Base-by-base conservation (phyloP, 2,329 filamentous ascomycete species). In the Colletotrichum sp. region DNA sequence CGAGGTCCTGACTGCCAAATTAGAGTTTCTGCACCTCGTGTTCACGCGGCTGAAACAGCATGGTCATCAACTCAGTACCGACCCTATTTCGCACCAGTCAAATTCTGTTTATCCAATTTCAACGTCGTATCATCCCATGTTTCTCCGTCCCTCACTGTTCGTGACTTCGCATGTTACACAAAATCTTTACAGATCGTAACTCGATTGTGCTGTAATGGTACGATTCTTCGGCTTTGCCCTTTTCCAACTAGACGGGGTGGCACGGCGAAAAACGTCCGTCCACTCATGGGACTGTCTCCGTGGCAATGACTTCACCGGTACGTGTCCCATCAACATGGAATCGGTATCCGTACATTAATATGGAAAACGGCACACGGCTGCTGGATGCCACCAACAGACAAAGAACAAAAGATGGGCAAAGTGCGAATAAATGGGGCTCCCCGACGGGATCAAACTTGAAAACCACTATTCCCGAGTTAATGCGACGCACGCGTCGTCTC, bases 81-180 rank as follows among this genome's bases (percentile, higher is more conserved):
- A 62, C 30, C 14, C 28, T 36, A 74, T 67, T 66, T 67, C 14
- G 73, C 73, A 74, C 72, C 62, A 74, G 68, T 74, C 69, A 52
- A 61, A 72, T 55, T 36, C 24, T 56, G n/a, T 28, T 18, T n/a
- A 26, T 63, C 18, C 63, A 67, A 67, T 58, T 58, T n/a, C 62
- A 63, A 67, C 62, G 73, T 63, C 38, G 69, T 43, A 38, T 43
- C 63, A 16, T 36, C 18, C 61, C 24, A 14, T 30, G 26, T 48
- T 75, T 64, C 21, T 66, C 63, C 38, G 32, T 66, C 24, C 21
- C 14, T 8, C 43, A 7, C 16, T 13, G 43, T 52, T 43, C 5
- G 7, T 32, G 21, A 16, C n/a, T 16, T 6, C 9, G 2, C 24
- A 34, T 18, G 52, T 65, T 34, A 36, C 58, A 21, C 32, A 36